Conservation (phyloP, 495 filamentous ascomycete species). For the Penicillium dipodomyicola region DNA sequence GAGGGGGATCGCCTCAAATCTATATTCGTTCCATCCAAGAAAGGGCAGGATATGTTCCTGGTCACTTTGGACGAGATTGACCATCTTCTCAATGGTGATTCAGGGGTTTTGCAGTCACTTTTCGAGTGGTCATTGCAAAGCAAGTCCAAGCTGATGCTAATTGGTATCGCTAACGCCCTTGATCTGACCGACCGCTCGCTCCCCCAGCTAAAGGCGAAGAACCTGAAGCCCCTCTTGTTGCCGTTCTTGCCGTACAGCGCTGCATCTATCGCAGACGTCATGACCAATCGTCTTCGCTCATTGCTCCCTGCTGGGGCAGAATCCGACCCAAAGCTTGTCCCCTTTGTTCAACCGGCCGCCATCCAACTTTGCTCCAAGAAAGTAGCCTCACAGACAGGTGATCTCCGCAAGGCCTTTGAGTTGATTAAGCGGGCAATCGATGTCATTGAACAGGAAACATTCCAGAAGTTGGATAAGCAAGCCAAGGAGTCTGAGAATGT, state of each 20-base stretch:
- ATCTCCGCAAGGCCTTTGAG: constrained; percentile 93
- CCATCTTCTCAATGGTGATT: constrained; percentile 80
- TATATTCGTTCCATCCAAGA: constrained; percentile 61
- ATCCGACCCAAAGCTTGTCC: constrained; percentile 59
- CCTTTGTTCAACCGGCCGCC: constrained; percentile 89
- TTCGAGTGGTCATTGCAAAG: constrained; percentile 89
- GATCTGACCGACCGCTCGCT: constrained; percentile 95
- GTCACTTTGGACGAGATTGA: constrained; percentile 94
- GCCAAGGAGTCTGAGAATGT: constrained; percentile 38
- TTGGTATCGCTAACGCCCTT: constrained; percentile 95
- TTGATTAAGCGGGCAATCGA: constrained; percentile 88
- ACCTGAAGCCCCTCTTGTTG: constrained; percentile 82
- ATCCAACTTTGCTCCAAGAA: constrained; percentile 93
- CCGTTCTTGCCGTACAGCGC: constrained; percentile 93
- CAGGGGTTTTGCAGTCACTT: constrained; percentile 80
- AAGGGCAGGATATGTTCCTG: constrained; percentile 57
- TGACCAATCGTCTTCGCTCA: constrained; percentile 76
- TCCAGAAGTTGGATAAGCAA: constrained; percentile 43
- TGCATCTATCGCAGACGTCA: constrained; percentile 80
- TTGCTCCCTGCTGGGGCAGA: constrained; percentile 55
- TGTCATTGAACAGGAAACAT: constrained; percentile 78
- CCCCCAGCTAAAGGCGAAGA: constrained; percentile 87
- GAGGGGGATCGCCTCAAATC: constrained; percentile 57
- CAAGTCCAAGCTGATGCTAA: constrained; percentile 72
- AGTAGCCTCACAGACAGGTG: constrained; percentile 87